phyloP scores from a whole-genome alignment of 2,329 filamentous ascomycete genomes.

The Fusarium sp. region DNA sequence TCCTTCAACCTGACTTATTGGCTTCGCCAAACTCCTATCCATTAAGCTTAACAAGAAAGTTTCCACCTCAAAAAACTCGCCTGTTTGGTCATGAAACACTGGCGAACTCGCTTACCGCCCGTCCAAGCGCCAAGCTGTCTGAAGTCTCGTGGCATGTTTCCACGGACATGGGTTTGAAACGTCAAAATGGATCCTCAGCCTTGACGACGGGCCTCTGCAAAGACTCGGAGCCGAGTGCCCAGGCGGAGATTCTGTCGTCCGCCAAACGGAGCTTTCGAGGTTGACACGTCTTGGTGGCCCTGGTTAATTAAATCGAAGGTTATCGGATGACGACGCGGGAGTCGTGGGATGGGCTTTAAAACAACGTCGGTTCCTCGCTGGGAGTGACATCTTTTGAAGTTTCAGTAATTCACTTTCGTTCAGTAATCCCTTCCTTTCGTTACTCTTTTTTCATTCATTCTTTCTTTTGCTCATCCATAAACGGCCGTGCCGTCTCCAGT shows the following conservation, averaged over 20 bases:
- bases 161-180: slow-evolving; percentile 5
- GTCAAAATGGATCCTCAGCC: background rate
- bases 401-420: slow-evolving; percentile 11
- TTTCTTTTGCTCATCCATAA: slow-evolving; percentile 8
- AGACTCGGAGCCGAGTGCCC: slow-evolving; percentile 18
- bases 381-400: background rate
- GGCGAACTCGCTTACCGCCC: slow-evolving; percentile 16
- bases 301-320: slow-evolving; percentile 25
- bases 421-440: slow-evolving; percentile 11
- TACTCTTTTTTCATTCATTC: slow-evolving; percentile 14
- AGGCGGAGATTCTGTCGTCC: slow-evolving; percentile 37
- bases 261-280: slow-evolving; percentile 27
- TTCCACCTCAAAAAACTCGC: background rate
- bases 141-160: slow-evolving; percentile 18
- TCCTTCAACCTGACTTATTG: background rate
- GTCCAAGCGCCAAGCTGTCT: slow-evolving; percentile 14
- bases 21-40: background rate
- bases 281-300: slow-evolving; percentile 6
- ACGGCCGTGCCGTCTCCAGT: slow-evolving; percentile 28
- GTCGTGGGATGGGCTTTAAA: slow-evolving; percentile 17
- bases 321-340: background rate
- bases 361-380: background rate
- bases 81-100: slow-evolving; percentile 18
- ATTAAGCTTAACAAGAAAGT: background rate
- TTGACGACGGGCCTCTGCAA: background rate